Percentiles rank a stretch among this genome's conserved stretches.
Conservation (phyloP, 148 eudicot genomes). For the Oxyria digyna region DNA sequence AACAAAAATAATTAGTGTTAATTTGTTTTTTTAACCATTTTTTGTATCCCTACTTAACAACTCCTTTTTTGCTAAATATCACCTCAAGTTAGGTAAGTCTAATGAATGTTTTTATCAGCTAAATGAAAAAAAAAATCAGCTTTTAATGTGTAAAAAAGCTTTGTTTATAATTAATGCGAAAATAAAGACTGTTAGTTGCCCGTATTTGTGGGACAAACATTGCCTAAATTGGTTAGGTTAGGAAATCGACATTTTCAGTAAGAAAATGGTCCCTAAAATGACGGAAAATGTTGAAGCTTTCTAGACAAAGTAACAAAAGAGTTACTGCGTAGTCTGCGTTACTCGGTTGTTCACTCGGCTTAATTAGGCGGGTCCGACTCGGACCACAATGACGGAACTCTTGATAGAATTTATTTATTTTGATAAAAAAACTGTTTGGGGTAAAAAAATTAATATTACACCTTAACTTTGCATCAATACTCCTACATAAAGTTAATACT, state of each 20-base stretch:
- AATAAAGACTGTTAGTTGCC: background rate
- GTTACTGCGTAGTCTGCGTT: background rate
- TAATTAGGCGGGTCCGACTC: background rate
- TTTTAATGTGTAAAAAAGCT: no score
- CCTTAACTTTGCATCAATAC: conserved; percentile 3
- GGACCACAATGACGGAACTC: background rate
- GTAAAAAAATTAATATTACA: background rate
- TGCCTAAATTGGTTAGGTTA: background rate
- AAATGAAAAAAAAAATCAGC: no score
- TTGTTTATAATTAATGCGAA: no score
- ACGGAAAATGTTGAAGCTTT: background rate
- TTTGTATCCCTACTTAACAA: no score
- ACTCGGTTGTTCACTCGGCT: background rate
- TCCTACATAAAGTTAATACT: background rate
- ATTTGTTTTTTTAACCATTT: no score
- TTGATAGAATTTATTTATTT: no score
- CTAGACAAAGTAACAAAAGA: background rate
- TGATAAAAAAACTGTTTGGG: background rate
- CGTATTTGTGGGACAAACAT: background rate
- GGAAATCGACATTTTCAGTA: background rate
- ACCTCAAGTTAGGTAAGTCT: no score
- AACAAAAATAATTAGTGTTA: background rate
- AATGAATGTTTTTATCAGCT: no score
- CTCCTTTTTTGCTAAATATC: no score
- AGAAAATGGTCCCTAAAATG: background rate